A percentile compares a stretch with the other conserved stretches of the same genome.
Evolutionary conservation across 352 stramenopile genomes (phyloP).

Genomic region (Hyaloperonospora brassicae): DNA sequence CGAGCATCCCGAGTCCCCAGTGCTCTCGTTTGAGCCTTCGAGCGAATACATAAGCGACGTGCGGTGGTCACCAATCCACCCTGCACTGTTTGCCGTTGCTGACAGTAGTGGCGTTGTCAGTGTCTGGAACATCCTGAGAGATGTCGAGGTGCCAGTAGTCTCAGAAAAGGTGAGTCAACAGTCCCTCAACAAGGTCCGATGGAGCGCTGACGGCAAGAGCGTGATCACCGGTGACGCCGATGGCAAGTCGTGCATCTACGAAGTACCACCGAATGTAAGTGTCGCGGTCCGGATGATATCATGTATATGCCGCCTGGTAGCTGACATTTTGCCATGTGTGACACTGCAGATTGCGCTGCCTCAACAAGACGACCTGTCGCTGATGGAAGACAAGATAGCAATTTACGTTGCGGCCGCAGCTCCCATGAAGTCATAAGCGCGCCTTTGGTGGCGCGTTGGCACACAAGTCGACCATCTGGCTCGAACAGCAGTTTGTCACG

Average conservation of each 20-base stretch:
- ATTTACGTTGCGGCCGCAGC: constrained; percentile 37
- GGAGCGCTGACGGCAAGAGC: constrained; percentile 68
- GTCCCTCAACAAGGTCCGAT: constrained; percentile 80
- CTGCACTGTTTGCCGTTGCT: constrained; percentile 74
- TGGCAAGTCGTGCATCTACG: constrained; percentile 67
- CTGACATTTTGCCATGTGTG: constrained; percentile 9
- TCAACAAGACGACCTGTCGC: constrained; percentile 48
- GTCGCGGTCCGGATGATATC: constrained; percentile 11
- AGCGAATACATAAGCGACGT: constrained; percentile 87
- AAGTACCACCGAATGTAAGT: constrained; percentile 71
- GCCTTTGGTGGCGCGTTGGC: background rate
- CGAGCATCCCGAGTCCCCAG: constrained; percentile 53
- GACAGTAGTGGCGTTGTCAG: constrained; percentile 64
- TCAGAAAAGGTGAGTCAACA: constrained; percentile 62
- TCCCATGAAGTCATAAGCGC: constrained; percentile 36
- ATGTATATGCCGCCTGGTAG: background rate
- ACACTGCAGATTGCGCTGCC: constrained; percentile 50
- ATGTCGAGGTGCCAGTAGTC: constrained; percentile 66
- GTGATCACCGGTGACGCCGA: constrained; percentile 73
- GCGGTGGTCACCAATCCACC: constrained; percentile 72
- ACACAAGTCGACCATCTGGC: too few species aligned
- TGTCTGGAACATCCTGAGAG: constrained; percentile 82
- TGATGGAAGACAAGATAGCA: constrained; percentile 61
- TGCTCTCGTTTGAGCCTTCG: constrained; percentile 80
- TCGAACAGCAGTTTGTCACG: too few species aligned